Evolutionary conservation across 495 filamentous ascomycete genomes (phyloP).

Genomic region (Hypoxylon perforatum): DNA sequence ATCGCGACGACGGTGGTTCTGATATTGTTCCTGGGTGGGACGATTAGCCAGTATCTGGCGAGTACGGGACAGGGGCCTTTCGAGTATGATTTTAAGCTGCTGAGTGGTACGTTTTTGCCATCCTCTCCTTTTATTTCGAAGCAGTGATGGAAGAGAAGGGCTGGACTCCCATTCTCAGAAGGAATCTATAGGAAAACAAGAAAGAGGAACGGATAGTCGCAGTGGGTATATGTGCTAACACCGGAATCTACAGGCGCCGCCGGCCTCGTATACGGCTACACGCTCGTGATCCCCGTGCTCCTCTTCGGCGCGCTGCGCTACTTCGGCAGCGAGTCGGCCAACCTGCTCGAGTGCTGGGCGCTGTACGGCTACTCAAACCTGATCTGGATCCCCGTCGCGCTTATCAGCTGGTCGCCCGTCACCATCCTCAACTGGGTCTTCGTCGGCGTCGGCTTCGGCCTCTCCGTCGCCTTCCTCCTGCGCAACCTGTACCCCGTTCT

Average conservation of each 20-base stretch:
- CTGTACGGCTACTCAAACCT: constrained; percentile 96
- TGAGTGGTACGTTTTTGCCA: constrained; percentile 65
- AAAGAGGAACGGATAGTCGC: background rate
- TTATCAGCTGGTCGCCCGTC: constrained; percentile 88
- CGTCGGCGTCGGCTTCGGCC: constrained; percentile 87
- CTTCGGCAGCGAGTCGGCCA: constrained; percentile 90
- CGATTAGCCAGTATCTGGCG: constrained; percentile 88
- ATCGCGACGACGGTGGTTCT: constrained; percentile 97
- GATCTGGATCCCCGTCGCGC: constrained; percentile 94
- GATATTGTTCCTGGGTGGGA: constrained; percentile 93
- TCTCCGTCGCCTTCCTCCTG: constrained; percentile 87
- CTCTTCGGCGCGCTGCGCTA: constrained; percentile 92
- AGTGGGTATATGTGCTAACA: constrained; percentile 12
- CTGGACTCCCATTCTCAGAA: no score
- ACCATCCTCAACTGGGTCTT: constrained; percentile 91
- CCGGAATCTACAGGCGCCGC: constrained; percentile 70
- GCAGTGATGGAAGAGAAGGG: background rate
- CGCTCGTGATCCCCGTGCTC: constrained; percentile 79
- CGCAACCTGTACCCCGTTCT: constrained; percentile 94
- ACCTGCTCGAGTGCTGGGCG: constrained; percentile 91
- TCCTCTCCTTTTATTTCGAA: background rate
- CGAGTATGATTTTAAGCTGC: constrained; percentile 87
- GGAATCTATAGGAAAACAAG: background rate
- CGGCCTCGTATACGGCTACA: constrained; percentile 94
- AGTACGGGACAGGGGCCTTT: constrained; percentile 53